Evolutionary conservation across 352 stramenopile species (phyloP).

Genomic region (Phytopythium chamaehyphon): DNA sequence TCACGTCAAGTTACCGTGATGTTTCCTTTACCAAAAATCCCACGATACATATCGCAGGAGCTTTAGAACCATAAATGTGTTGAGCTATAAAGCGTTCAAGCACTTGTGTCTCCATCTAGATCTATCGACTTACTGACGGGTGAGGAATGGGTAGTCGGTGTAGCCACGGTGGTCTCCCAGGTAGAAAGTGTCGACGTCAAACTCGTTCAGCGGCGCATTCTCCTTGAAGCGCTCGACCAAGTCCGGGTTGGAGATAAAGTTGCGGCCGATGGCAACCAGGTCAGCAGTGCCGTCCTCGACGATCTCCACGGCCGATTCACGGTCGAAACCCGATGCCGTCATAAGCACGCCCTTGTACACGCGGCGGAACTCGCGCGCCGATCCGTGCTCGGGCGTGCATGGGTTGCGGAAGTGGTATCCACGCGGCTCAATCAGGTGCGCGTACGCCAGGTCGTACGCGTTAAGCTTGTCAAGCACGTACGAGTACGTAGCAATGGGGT

Average conservation of each 20-base stretch:
- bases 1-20: too few relatives aligned
- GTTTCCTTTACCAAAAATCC: too few relatives aligned
- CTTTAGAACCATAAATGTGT: too few relatives aligned
- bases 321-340: conserved; percentile 48
- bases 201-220: conserved; percentile 35
- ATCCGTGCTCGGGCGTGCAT: conserved; percentile 37
- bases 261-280: conserved; percentile 58
- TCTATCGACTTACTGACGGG: background rate
- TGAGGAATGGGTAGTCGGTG: conserved; percentile 40
- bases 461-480: conserved; percentile 53
- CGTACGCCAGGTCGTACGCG: conserved; percentile 54
- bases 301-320: conserved; percentile 35
- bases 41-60: too few relatives aligned
- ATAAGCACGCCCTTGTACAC: conserved; percentile 62
- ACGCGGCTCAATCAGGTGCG: conserved; percentile 54
- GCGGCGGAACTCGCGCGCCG: conserved; percentile 36
- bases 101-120: too few relatives aligned
- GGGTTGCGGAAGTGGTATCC: conserved; percentile 34
- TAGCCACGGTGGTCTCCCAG: conserved; percentile 39
- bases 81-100: too few relatives aligned
- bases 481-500: conserved; percentile 42
- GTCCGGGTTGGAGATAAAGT: conserved; percentile 77
- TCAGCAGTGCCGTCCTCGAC: conserved; percentile 47
- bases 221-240: conserved; percentile 50
- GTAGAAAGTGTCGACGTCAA: conserved; percentile 45